Evolutionary conservation across 331 rosid genomes (phyloP).

Genomic region (Malus hybrid): DNA sequence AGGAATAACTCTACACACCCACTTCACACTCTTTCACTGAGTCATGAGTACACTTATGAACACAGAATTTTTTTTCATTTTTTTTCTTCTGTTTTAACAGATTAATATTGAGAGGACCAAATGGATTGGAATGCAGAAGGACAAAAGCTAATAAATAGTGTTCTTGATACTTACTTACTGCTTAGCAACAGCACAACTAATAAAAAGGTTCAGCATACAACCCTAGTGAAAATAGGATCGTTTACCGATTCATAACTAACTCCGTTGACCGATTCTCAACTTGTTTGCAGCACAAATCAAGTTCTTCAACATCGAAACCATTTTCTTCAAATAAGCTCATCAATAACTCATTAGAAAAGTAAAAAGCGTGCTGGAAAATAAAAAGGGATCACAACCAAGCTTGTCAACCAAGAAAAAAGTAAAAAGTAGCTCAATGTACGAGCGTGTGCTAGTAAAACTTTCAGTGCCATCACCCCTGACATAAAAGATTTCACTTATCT

Average conservation of each 20-base stretch:
- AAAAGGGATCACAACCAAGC: background rate
- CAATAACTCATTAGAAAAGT: conserved; percentile 79
- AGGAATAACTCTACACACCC: too few species aligned
- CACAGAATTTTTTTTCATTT: too few species aligned
- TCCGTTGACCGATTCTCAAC: conserved; percentile 82
- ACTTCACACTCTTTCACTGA: too few species aligned
- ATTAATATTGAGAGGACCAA: too few species aligned
- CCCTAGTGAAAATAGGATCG: background rate
- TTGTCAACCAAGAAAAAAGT: conserved; percentile 12
- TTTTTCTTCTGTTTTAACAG: too few species aligned
- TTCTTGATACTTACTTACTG: too few species aligned
- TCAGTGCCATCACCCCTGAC: conserved; percentile 97
- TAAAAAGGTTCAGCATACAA: too few species aligned
- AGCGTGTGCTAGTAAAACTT: conserved; percentile 26
- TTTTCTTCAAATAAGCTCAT: conserved; percentile 64
- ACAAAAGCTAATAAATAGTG: too few species aligned
- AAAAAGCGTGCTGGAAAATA: conserved; percentile 78
- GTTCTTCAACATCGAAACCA: conserved; percentile 64
- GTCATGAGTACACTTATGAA: too few species aligned
- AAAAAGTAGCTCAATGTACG: conserved; percentile 2
- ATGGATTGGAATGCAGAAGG: too few species aligned
- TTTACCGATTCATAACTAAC: conserved; percentile 78
- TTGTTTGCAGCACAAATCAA: conserved; percentile 79
- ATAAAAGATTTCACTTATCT: conserved; percentile 79
- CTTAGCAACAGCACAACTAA: too few species aligned